Base-by-base conservation (phyloP, 768 basidiomycete species). In the Hericium coralloides region DNA sequence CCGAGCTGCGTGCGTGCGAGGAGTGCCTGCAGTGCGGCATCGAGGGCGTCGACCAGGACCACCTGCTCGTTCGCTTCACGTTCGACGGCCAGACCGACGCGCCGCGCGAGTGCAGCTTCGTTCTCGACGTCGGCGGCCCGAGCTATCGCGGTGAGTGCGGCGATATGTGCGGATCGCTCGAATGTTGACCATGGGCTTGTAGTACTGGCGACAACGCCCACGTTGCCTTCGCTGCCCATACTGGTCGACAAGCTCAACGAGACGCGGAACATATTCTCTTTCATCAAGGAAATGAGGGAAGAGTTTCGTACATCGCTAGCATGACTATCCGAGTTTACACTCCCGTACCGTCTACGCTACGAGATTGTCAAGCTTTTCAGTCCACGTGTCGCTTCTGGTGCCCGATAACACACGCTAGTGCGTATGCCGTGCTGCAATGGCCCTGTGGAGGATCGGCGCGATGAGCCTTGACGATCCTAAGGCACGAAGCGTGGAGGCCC, bases 161-260 rank as follows among this genome's bases (percentile, higher is more conserved):
- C 9, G 37, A 3, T 17, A 12, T 26, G 6, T n/a, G 37, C 25
- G 10, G 31, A 38, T 37, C 20, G 15, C 37, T 47, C 18, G 8
- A n/a, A 3, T 39, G 9, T 50, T 38, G 23, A 58, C 18, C 26
- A 14, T 31, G 15, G 9, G n/a, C 37, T 38, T 31, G 23, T 63
- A 95, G 93, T 94, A 1, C 79, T 89, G n/a, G 90, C 87, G 22
- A 83, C 84, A 6, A 85, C 84, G 8, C 92, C 92, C 0, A 75
- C 78, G 9, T 73, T 94, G 4, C 80, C 87, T 0, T 72, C 77
- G 0, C 73, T 95, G 48, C 79, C 85, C 0, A 77, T 87, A 17
- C 72, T 94, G 7, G 72, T 94, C 25, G 82, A 81, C 49, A 77
- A 79, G 31, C 78, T 95, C 43, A 92, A 91, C 64, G 78, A 80